Base-by-base conservation (phyloP, 2,329 filamentous ascomycete genomes). In the Xylaria sp. region DNA sequence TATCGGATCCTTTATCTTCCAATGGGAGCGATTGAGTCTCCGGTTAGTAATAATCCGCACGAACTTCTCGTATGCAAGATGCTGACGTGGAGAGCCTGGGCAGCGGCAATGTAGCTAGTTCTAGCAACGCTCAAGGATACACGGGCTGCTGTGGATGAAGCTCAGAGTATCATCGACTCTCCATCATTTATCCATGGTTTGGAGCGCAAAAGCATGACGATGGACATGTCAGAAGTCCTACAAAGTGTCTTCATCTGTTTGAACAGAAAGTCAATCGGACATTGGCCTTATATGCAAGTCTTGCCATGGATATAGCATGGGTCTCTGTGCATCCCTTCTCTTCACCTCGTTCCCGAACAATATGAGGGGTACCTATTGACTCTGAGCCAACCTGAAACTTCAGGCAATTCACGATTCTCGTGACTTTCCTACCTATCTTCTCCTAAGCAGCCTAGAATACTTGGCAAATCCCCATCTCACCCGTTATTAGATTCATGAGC, bases 1-100 rank as follows among this genome's bases (percentile, higher is more conserved):
- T 71, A 66, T 95, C 8, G 93, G 93, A 18, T 85, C 87, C 12
- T 93, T 94, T 73, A 76, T 92, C 65, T 95, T 93, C 77, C 88
- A 89, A 44, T 94, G 92, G 91, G 90, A 92, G 75, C 60, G 58
- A n/a, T 15, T 69, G 7, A 37, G 56, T 23, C 34, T 37, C 39
- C 52, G 25, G 23, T 95, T 92, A 80, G 86, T 94, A 70, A 91
- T 4, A 37, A 23, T 20, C 34, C 10, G 31, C 41, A 18, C 15
- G 1, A 13, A 23, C 7, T 6, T 37, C 39, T 55, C 18, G 3
- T 37, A 18, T 37, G 34, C 3, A 13, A 37, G 18, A 20, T 39
- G 48, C 58, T 69, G 58, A 69, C 39, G 10, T 52, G 10, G 7
- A 20, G 20, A 31, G 18, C 23, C n/a, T 13, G 18, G 37, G 66